Conservation (phyloP, 345 rosid genomes). For the Nephelium lappaceum region DNA sequence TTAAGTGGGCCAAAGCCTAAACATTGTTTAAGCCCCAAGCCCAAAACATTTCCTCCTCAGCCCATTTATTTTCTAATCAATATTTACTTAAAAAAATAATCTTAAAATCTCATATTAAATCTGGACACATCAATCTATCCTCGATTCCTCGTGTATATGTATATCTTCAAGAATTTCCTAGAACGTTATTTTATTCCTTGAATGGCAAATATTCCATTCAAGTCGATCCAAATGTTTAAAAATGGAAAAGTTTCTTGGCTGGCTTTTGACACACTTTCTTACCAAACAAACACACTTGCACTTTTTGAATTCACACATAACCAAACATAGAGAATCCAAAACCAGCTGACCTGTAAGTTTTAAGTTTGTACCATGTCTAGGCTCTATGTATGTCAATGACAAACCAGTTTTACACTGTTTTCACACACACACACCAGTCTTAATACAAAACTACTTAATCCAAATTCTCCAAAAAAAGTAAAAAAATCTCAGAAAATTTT, state of each 20-base stretch:
- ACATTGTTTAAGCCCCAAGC: too few relatives aligned
- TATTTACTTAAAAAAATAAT: too few relatives aligned
- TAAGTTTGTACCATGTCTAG: not conserved
- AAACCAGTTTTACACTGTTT: not conserved
- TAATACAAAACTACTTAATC: not conserved
- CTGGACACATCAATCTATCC: too few relatives aligned
- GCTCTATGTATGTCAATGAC: not conserved
- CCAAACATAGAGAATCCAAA: not conserved
- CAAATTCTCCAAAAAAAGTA: not conserved
- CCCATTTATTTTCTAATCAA: too few relatives aligned
- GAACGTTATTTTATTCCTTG: too few relatives aligned
- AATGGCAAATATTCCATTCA: not conserved
- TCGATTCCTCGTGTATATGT: too few relatives aligned
- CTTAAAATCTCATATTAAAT: too few relatives aligned
- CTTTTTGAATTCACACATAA: not conserved
- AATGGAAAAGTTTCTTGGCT: not conserved
- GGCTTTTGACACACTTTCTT: not conserved
- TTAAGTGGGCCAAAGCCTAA: too few relatives aligned
- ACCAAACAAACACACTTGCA: not conserved
- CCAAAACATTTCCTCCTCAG: too few relatives aligned
- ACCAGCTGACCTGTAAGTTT: not conserved
- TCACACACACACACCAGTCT: not conserved
- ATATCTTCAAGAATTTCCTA: too few relatives aligned
- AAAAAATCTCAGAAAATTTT: constrained; percentile 8
- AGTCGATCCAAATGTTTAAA: not conserved